These are phyloP conservation scores for Mollisiaceae sp. DNA, from an alignment of 2,329 filamentous ascomycete genomes.

Conservation along the genomic window DNA sequence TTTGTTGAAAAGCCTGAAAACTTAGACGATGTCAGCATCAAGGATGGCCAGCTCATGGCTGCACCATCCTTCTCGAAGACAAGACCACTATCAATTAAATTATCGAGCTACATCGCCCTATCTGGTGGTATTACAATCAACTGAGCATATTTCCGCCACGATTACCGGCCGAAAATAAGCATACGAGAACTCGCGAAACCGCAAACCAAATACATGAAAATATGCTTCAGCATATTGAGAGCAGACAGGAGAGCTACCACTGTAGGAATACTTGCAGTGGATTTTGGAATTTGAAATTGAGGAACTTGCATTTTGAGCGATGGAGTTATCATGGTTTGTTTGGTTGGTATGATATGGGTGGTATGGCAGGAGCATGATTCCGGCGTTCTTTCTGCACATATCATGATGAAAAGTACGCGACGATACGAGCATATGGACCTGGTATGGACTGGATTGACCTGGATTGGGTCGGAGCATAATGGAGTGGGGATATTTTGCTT, in stretches of 20 bases:
- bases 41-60: constrained; percentile 56
- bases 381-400: constrained; percentile 16
- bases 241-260: not conserved
- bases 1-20: constrained; percentile 69
- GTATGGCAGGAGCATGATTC: constrained; percentile 9
- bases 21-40: constrained; percentile 64
- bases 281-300: constrained; percentile 1
- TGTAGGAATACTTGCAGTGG: constrained; percentile 2
- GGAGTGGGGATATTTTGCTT: constrained; percentile 5
- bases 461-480: constrained; percentile 14
- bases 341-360: constrained; percentile 17
- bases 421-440: not conserved
- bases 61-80: constrained; percentile 36
- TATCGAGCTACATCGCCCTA: constrained; percentile 37
- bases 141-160: constrained; percentile 9
- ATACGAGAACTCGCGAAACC: not conserved
- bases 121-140: constrained; percentile 38
- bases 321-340: constrained; percentile 5
- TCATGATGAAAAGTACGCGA: constrained; percentile 3
- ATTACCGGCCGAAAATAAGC: not conserved
- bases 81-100: constrained; percentile 39
- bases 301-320: constrained; percentile 6
- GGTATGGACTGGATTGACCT: not conserved
- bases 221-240: not conserved
- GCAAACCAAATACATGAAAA: not conserved